phyloP scores from a whole-genome alignment of 495 filamentous ascomycete species.

The Neurospora sp. region DNA sequence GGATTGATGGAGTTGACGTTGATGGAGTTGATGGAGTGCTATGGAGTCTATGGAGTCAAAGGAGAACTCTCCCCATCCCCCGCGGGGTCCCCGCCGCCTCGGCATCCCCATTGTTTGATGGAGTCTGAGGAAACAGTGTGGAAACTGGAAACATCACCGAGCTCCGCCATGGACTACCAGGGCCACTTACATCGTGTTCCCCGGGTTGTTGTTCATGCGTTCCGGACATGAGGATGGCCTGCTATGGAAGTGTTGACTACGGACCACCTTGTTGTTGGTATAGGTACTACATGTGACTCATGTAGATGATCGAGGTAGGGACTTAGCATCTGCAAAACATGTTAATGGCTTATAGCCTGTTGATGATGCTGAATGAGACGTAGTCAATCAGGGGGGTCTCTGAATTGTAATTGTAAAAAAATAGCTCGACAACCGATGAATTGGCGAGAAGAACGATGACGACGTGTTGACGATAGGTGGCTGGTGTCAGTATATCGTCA shows the following conservation, averaged over 20 bases:
- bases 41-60: not conserved
- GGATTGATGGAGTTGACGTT: not conserved
- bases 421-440: too few relatives aligned
- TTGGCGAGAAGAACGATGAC: not conserved
- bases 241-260: not conserved
- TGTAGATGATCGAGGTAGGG: not conserved
- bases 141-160: not conserved
- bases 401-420: too few relatives aligned
- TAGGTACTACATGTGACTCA: not conserved
- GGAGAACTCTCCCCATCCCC: not conserved
- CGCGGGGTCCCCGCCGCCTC: not conserved
- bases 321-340: not conserved
- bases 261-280: not conserved
- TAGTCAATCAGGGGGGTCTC: too few relatives aligned
- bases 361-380: not conserved
- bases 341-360: not conserved
- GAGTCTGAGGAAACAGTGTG: not conserved
- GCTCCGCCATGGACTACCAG: not conserved
- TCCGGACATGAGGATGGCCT: not conserved
- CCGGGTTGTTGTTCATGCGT: not conserved
- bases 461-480: not conserved
- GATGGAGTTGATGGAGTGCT: not conserved
- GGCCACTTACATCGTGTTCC: not conserved
- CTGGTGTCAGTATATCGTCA: not conserved
- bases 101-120: not conserved